Evolutionary conservation across 345 rosid species (phyloP), one percentile per base, ranked within the genome.

Genomic region (Boechera stricta): DNA sequence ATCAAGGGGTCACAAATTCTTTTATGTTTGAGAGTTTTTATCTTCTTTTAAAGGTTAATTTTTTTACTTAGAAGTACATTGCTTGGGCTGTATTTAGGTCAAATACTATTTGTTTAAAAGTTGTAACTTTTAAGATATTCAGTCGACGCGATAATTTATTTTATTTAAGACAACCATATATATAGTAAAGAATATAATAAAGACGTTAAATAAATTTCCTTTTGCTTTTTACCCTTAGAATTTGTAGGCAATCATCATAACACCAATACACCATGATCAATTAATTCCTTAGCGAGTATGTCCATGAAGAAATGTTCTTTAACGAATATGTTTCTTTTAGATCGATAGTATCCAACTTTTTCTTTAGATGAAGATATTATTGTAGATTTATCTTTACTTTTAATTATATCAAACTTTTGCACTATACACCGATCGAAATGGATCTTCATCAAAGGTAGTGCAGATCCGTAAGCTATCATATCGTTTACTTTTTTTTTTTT

Each of bases 401-500:
- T 71, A 72, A 58, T 64, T 49, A 72, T 57, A 65, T 67, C 69
- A 51, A 59, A 52, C 78, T 79, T 79, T 79, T 79, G 71, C 71
- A 79, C 74, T 60, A 61, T 77, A 54, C 59, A 77, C 64, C 45
- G 24, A 21, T 21, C 24, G 10, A 53, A 60, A 67, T 52, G 78
- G 65, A 79, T 73, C 82, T 79, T 73, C 70, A 73, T 79, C 60
- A 79, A 79, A 79, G 82, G 82, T 52, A 52, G 78, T 73, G 82
- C 74, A 73, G 82, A 79, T 79, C 65, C 71, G 65, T 73, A 71
- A 35, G 76, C 65, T 70, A 67, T 73, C 74, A 79, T 67, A 51
- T 67, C 59, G 8, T 49, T 57, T 33, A 53, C 65, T 67, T 60
- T 16, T 16, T 16, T 16, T 16, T 16, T 16, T 16, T 16, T 16